Conservation (phyloP, 2,329 filamentous ascomycete species). For the Plectosphaerella cucumerina region DNA sequence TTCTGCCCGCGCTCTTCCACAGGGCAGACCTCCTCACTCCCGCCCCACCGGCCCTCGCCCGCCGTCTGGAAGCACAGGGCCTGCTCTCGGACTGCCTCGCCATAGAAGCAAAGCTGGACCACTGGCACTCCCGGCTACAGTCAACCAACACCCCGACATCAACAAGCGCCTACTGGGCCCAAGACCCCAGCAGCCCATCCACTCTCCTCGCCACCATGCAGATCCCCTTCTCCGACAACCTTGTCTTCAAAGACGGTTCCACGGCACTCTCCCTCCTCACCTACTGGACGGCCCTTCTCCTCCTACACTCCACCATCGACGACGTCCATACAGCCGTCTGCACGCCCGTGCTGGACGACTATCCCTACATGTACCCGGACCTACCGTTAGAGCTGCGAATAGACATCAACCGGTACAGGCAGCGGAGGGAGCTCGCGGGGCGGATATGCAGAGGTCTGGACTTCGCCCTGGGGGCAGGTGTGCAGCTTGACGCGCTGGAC, state of each 20-base stretch:
- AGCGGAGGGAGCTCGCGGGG: conserved; percentile 39
- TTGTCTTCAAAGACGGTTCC: conserved; percentile 38
- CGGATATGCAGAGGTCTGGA: conserved; percentile 49
- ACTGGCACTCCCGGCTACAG: conserved; percentile 33
- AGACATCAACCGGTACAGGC: conserved; percentile 37
- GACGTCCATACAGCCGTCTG: conserved; percentile 38
- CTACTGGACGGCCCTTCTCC: conserved; percentile 49
- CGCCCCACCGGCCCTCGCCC: conserved; percentile 32
- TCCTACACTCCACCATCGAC: conserved; percentile 43
- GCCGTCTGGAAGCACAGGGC: conserved; percentile 41
- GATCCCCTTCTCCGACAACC: conserved; percentile 40
- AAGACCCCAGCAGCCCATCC: conserved; percentile 20
- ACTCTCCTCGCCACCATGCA: conserved; percentile 16
- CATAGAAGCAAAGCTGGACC: conserved; percentile 42
- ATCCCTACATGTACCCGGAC: conserved; percentile 32
- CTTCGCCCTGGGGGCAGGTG: conserved; percentile 35
- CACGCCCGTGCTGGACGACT: conserved; percentile 37
- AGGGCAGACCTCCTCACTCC: conserved; percentile 37
- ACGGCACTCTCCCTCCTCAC: conserved; percentile 45
- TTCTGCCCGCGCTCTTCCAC: conserved; percentile 42
- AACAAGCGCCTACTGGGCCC: conserved; percentile 33
- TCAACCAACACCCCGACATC: conserved; percentile 10
- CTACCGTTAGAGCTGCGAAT: conserved; percentile 33
- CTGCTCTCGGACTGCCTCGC: conserved; percentile 43
- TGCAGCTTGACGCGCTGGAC: conserved; percentile 42